phyloP scores from a whole-genome alignment of 345 rosid genomes.

The Ceriops zippeliana region DNA sequence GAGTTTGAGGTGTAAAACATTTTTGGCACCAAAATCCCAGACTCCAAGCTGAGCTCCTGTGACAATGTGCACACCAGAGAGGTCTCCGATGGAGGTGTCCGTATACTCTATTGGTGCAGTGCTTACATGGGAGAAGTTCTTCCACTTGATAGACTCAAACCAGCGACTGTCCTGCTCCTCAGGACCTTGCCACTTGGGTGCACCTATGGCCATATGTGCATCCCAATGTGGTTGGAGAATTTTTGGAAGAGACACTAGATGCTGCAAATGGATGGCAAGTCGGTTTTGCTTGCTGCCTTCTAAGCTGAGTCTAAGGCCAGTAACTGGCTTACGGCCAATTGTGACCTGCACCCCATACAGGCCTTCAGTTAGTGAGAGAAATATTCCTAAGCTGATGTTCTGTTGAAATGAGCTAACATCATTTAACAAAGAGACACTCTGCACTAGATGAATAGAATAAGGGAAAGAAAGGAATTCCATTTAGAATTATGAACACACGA shows the following conservation, averaged over 20 bases:
- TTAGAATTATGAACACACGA: background rate
- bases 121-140: conserved; percentile 98
- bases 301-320: conserved; percentile 79
- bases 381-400: too few relatives aligned
- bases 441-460: background rate
- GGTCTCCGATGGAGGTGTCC: conserved; percentile 85
- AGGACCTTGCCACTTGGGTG: conserved; percentile 98
- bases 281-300: conserved; percentile 90
- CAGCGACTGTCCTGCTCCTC: conserved; percentile 99
- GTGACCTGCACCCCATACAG: conserved; percentile 57
- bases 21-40: conserved; percentile 89
- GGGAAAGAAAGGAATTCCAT: background rate
- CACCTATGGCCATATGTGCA: conserved; percentile 87
- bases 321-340: conserved; percentile 94
- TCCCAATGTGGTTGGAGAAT: conserved; percentile 97
- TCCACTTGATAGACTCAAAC: conserved; percentile 98
- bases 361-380: conserved; percentile 8
- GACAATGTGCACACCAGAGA: conserved; percentile 87
- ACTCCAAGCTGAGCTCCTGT: conserved; percentile 97
- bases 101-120: conserved; percentile 87
- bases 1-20: conserved; percentile 80
- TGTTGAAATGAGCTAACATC: too few relatives aligned
- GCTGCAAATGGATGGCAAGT: conserved; percentile 85
- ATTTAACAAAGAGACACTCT: too few relatives aligned
- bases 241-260: conserved; percentile 91